Base-by-base conservation (phyloP, 78 protist genomes). In the Abeoforma whisleri region DNA sequence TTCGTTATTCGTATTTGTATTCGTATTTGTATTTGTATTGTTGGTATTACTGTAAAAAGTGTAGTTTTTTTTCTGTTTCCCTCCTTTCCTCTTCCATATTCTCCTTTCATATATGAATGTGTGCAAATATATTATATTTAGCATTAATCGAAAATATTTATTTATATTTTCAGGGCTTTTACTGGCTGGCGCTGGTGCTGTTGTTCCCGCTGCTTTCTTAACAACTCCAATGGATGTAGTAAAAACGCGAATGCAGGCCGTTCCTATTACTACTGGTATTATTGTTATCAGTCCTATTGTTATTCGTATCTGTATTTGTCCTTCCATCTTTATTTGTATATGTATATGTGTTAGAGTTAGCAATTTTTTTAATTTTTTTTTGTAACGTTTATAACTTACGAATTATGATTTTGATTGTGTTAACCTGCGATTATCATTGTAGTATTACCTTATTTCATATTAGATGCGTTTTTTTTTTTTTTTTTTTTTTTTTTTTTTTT, bases 181-280 rank as follows among this genome's bases (percentile, higher is more conserved):
- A 12, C 83, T 79, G 23, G 83, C 83, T 33, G 83, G 83, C 48
- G 83, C 48, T 25, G 35, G 39, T 22, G 19, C 83, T 28, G 57
- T 19, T 8, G 83, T 79, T 22, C 83, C 83, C 16, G 83, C 83
- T 16, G 83, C 83, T 0, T 68, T 79, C 31, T 16, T 79, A 68
- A 79, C 83, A 8, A 79, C 83, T 25, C 83, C 83, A 23, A 19
- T 79, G 19, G 83, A 79, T 28, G 83, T 79, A 33, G 48, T 79
- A 31, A 79, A 79, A 28, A 79, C 83, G 8, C 83, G 83, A 16
- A 57, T 79, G 69, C 83, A 79, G n/a, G 83, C 83, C 19, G n/a
- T n/a, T n/a, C n/a, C n/a, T n/a, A n/a, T n/a, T n/a, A n/a, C n/a
- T n/a, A n/a, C n/a, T n/a, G n/a, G n/a, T n/a, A n/a, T n/a, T n/a